A percentile compares a stretch with the other conserved stretches of the same genome.
Evolutionary conservation across 1,284 basidiomycete genomes (phyloP).

Genomic region (Cryptococcus depauperatus): DNA sequence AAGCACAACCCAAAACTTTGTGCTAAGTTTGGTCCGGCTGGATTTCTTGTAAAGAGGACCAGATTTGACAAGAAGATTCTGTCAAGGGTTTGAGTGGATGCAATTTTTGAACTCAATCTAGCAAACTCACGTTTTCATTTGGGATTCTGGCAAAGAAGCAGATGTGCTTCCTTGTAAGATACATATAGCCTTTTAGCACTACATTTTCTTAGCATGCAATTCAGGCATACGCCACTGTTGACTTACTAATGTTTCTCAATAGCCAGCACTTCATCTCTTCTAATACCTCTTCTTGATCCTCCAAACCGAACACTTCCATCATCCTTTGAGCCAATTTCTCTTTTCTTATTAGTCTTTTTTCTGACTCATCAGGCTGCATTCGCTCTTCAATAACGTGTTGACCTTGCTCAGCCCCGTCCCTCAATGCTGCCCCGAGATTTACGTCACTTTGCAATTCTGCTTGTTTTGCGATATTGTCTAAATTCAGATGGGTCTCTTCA

Average conservation of each 20-base stretch:
- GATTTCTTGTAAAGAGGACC: slow-evolving; percentile 76
- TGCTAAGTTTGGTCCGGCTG: slow-evolving; percentile 75
- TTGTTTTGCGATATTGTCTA: neutral
- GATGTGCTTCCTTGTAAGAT: slow-evolving; percentile 79
- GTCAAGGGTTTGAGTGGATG: neutral
- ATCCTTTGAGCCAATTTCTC: slow-evolving; percentile 71
- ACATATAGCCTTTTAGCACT: slow-evolving; percentile 96
- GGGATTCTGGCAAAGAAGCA: slow-evolving; percentile 98
- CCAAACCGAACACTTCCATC: slow-evolving; percentile 62
- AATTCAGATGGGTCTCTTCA: neutral
- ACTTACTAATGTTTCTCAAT: slow-evolving; percentile 39
- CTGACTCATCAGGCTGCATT: slow-evolving; percentile 16
- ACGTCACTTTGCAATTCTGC: no score
- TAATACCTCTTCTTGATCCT: slow-evolving; percentile 69
- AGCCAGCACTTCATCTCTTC: slow-evolving; percentile 88
- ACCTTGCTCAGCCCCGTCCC: slow-evolving; percentile 16
- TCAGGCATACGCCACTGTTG: neutral
- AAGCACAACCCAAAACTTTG: slow-evolving; percentile 86
- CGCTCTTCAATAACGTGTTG: slow-evolving; percentile 21
- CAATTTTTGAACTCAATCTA: neutral
- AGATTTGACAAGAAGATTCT: slow-evolving; percentile 82
- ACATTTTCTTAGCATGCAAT: slow-evolving; percentile 7
- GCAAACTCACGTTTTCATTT: slow-evolving; percentile 59
- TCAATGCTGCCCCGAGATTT: slow-evolving; percentile 23
- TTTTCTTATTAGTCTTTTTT: slow-evolving; percentile 54